These are phyloP conservation scores for Candida sphagnicola DNA, from an alignment of 805 yeast genomes.

Conservation along the genomic window DNA sequence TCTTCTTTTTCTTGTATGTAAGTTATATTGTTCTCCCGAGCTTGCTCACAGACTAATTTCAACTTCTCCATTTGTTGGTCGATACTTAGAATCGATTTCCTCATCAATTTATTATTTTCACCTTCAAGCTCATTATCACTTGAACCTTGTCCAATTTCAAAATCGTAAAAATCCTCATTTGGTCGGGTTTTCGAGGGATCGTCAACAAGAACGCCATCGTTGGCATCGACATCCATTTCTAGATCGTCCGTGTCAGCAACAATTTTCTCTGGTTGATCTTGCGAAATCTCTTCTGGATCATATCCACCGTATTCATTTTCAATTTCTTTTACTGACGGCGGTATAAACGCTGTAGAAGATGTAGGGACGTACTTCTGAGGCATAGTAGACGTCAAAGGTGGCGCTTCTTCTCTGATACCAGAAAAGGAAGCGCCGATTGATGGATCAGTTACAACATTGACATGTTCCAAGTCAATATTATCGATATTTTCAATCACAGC, in stretches of 20 bases:
- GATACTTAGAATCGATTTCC: background rate
- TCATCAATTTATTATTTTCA: background rate
- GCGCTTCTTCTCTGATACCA: background rate
- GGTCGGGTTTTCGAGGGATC: slow-evolving; percentile 4
- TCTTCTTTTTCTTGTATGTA: background rate
- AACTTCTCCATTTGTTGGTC: slow-evolving; percentile 2
- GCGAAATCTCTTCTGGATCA: slow-evolving; percentile 10
- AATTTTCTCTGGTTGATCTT: slow-evolving; percentile 2
- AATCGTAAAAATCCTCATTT: slow-evolving; percentile 2
- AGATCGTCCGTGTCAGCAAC: slow-evolving; percentile 5
- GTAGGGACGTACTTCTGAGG: slow-evolving; percentile 9
- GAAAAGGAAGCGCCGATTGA: background rate
- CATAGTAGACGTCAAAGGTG: background rate
- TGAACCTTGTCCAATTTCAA: background rate
- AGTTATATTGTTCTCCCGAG: background rate
- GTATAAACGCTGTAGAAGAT: background rate
- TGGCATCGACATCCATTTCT: slow-evolving; percentile 3
- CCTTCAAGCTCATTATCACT: slow-evolving; percentile 3
- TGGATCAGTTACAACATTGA: background rate
- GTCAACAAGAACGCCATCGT: slow-evolving; percentile 8
- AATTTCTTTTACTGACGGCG: slow-evolving; percentile 4
- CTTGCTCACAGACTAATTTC: background rate
- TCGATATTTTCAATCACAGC: slow-evolving; percentile 14
- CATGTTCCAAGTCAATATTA: background rate
- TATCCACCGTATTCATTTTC: slow-evolving; percentile 9